These are phyloP conservation scores for Geotrichum carabidarum DNA, from an alignment of 1,139 yeast genomes.

Conservation along the genomic window DNA sequence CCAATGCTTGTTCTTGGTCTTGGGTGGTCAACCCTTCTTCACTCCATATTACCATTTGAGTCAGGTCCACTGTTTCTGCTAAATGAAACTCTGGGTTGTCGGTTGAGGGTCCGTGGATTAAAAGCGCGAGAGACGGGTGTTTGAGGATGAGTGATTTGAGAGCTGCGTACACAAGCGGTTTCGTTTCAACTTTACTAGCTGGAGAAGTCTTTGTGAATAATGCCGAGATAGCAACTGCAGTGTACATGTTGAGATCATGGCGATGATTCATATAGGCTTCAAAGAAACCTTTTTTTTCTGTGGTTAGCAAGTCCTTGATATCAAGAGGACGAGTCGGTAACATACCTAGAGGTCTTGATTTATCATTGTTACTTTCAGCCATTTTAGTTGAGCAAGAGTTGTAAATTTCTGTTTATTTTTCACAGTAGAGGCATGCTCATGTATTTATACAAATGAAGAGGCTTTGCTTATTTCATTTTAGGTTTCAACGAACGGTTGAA, in stretches of 20 bases:
- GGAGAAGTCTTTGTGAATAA: background rate
- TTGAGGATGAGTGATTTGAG: background rate
- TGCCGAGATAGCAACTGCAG: background rate
- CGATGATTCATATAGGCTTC: background rate
- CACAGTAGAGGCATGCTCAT: no score
- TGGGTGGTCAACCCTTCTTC: background rate
- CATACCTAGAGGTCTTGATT: no score
- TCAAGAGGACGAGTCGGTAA: no score
- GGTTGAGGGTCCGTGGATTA: background rate
- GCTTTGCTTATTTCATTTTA: no score
- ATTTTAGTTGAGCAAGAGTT: no score
- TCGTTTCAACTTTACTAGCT: background rate
- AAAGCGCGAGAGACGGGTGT: background rate
- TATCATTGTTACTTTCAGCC: no score
- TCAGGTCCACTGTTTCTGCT: background rate
- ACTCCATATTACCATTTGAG: background rate
- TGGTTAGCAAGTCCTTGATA: no score
- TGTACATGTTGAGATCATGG: background rate
- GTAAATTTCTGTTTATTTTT: no score
- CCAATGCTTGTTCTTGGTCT: background rate
- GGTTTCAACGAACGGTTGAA: no score
- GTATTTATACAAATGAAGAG: no score
- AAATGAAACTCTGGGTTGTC: background rate
- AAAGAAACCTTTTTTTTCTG: background rate
- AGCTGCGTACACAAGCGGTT: background rate